Conservation (phyloP, 176 grass and related monocot genomes). For the Saccharum officinarum region DNA sequence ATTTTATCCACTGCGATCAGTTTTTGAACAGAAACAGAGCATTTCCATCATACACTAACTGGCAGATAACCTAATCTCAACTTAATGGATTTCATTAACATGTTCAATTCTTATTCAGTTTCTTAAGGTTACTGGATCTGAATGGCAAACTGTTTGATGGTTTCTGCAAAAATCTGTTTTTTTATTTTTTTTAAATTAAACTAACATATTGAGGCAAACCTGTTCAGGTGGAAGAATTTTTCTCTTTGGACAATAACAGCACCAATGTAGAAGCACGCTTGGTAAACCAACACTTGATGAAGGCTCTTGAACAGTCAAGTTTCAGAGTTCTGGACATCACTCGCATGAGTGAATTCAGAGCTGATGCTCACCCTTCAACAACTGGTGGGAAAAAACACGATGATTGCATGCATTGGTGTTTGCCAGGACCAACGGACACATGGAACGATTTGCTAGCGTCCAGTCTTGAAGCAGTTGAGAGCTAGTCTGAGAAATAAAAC, state of each 20-base stretch:
- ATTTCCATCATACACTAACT: neutral
- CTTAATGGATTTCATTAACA: neutral
- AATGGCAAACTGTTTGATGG: neutral
- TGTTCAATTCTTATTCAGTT: neutral
- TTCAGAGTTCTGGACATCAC: conserved; percentile 74
- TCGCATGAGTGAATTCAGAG: conserved; percentile 89
- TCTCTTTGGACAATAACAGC: conserved; percentile 67
- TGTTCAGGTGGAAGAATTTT: conserved; percentile 67
- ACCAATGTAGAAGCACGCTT: conserved; percentile 66
- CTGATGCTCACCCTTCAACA: conserved; percentile 90
- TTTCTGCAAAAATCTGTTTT: neutral
- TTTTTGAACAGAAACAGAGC: neutral
- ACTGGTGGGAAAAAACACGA: conserved; percentile 82
- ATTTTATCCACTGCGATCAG: neutral
- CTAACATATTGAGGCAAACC: conserved; percentile 14
- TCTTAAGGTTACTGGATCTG: neutral
- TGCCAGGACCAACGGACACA: conserved; percentile 78
- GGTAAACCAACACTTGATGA: conserved; percentile 65
- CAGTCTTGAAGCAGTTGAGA: conserved; percentile 35
- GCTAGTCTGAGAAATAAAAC: neutral
- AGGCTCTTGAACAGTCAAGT: conserved; percentile 49
- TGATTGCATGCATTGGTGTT: conserved; percentile 99
- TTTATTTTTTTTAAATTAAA: neutral
- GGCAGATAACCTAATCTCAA: neutral
- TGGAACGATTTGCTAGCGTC: conserved; percentile 81